Conservation (phyloP, 192 early-diverging fungal genomes). For the Thamnidium elegans region DNA sequence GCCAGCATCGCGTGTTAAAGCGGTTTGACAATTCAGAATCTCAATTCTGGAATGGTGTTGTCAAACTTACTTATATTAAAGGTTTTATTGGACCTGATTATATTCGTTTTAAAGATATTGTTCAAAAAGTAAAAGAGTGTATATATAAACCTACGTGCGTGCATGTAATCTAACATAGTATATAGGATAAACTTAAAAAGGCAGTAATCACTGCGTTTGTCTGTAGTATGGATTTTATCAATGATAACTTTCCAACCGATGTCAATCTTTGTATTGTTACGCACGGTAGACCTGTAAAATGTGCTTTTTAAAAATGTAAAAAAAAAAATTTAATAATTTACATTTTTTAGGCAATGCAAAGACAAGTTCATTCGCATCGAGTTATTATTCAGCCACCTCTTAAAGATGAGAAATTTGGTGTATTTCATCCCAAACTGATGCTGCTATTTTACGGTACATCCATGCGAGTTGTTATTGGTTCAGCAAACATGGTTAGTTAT, state of each 20-base stretch:
- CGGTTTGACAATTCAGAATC: background rate
- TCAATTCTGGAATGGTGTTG: slow-evolving; percentile 24
- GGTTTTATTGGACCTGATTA: slow-evolving; percentile 27
- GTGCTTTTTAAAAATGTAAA: too few relatives aligned
- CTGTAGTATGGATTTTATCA: slow-evolving; percentile 49
- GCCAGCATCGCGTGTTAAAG: background rate
- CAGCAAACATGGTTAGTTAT: slow-evolving; percentile 55
- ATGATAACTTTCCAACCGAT: slow-evolving; percentile 39
- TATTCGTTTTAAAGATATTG: slow-evolving; percentile 39
- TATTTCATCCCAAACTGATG: slow-evolving; percentile 66
- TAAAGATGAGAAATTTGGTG: slow-evolving; percentile 39
- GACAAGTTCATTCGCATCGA: slow-evolving; percentile 26
- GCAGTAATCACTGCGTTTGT: slow-evolving; percentile 56
- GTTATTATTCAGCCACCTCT: slow-evolving; percentile 49
- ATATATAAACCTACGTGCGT: too few relatives aligned
- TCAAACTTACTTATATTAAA: slow-evolving; percentile 35
- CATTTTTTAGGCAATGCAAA: slow-evolving; percentile 30
- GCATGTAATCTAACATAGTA: too few relatives aligned
- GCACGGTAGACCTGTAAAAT: slow-evolving; percentile 37
- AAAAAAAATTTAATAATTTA: slow-evolving; percentile 6
- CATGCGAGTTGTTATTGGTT: slow-evolving; percentile 56
- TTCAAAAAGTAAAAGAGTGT: slow-evolving; percentile 31
- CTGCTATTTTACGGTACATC: slow-evolving; percentile 54
- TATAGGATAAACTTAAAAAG: slow-evolving; percentile 37
- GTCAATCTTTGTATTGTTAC: slow-evolving; percentile 43